Evolutionary conservation across 371 early-diverging fungal species (phyloP).

Genomic region (Mucor ambiguus): DNA sequence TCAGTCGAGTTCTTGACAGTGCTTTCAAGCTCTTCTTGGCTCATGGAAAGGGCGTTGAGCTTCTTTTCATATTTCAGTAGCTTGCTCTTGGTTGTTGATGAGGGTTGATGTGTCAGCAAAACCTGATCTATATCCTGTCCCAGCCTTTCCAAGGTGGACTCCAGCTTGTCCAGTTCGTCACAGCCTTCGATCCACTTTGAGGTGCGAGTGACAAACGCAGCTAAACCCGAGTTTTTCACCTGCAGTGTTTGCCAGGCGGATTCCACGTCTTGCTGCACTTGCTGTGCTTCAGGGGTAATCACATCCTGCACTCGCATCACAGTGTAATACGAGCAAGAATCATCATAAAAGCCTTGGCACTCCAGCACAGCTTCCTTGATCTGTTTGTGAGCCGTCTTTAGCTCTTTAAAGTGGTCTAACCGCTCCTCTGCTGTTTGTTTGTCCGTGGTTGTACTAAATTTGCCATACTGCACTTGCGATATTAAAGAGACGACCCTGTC

Average conservation of each 20-base stretch:
- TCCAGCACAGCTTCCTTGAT: constrained; percentile 31
- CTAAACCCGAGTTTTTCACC: constrained; percentile 5
- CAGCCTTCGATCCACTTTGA: constrained; percentile 30
- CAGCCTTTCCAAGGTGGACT: constrained; percentile 8
- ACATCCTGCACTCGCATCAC: constrained; percentile 35
- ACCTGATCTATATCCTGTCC: constrained; percentile 18
- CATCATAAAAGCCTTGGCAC: constrained; percentile 48
- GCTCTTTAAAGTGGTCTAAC: constrained; percentile 19
- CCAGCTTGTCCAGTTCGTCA: constrained; percentile 25
- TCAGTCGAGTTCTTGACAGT: constrained; percentile 23
- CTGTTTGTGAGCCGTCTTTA: constrained; percentile 29
- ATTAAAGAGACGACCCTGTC: constrained; percentile 3
- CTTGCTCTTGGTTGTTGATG: constrained; percentile 15
- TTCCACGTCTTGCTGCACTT: constrained; percentile 30
- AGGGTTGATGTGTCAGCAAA: neutral
- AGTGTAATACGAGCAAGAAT: constrained; percentile 39
- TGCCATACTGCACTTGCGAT: constrained; percentile 1
- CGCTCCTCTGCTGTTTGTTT: constrained; percentile 16
- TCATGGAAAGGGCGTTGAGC: constrained; percentile 12
- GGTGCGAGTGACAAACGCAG: constrained; percentile 22
- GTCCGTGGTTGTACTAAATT: constrained; percentile 13
- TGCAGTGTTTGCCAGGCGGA: constrained; percentile 22
- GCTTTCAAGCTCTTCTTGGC: constrained; percentile 25
- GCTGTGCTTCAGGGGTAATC: constrained; percentile 18
- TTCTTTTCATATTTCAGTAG: constrained; percentile 22